Base-by-base conservation (phyloP, 1,284 basidiomycete genomes). In the Moniliophthora roreri region DNA sequence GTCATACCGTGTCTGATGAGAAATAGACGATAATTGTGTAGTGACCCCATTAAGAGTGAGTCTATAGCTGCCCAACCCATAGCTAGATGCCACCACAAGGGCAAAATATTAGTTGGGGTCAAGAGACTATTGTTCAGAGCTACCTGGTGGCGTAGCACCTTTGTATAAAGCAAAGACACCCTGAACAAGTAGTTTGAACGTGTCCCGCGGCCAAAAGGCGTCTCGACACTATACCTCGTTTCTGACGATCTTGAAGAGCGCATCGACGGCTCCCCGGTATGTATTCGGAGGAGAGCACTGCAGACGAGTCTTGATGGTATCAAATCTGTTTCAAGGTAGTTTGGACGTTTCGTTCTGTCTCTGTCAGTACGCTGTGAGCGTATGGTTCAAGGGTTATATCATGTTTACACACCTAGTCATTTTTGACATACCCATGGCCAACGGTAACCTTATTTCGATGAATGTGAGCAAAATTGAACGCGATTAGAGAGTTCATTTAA, bases 21-120 rank as follows among this genome's bases (percentile, higher is more conserved):
- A 55, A 83, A 80, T 2, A 89, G 72, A 8, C 87, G 80, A 63
- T 89, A 90, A 63, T 87, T 87, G 66, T 87, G 85, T 44, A 93
- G 69, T 3, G 85, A 88, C 3, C 90, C 89, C 48, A 93, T 72
- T 6, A 93, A 74, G 8, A 91, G 71, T 13, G 87, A 85, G 63
- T 93, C 90, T 40, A 88, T 86, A 37, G 84, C 76, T 7, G 85
- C 83, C 89, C 88, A 91, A 2, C 87, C 88, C 3, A 91, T 72
- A 16, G 87, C 86, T n/a, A n/a, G n/a, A n/a, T n/a, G n/a, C n/a
- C n/a, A n/a, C n/a, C n/a, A n/a, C n/a, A n/a, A n/a, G n/a, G n/a
- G n/a, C n/a, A n/a, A n/a, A n/a, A n/a, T n/a, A n/a, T n/a, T n/a
- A n/a, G n/a, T n/a, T n/a, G n/a, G n/a, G n/a, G n/a, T n/a, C n/a